These are phyloP conservation scores for Collybia sp. DNA, from an alignment of 768 basidiomycete species.

Conservation along the genomic window DNA sequence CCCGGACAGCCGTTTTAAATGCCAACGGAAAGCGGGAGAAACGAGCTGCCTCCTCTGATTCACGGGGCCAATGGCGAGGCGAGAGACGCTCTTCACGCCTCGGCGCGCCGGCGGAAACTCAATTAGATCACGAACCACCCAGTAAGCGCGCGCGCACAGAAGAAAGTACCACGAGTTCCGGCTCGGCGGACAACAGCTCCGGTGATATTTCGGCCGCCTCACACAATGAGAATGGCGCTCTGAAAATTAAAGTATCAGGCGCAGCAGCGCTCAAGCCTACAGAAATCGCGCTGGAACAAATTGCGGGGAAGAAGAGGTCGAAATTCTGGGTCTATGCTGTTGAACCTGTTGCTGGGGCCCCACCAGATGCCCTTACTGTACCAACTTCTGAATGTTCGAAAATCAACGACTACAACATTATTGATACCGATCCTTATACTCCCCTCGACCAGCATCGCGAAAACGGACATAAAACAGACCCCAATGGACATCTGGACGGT, in stretches of 20 bases:
- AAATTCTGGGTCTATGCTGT: conserved; percentile 90
- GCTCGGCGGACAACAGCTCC: conserved; percentile 38
- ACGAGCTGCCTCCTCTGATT: conserved; percentile 41
- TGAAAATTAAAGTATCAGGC: conserved; percentile 48
- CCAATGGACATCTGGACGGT: conserved; percentile 30
- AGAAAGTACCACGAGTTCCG: conserved; percentile 61
- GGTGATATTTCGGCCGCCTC: conserved; percentile 22
- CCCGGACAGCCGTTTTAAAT: conserved; percentile 43
- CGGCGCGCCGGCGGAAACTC: conserved; percentile 48
- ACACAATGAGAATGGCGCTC: conserved; percentile 23
- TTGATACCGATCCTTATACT: conserved; percentile 4
- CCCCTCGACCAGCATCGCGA: conserved; percentile 2
- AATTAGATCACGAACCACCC: conserved; percentile 43
- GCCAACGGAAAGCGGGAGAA: conserved; percentile 43
- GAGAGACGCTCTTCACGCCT: conserved; percentile 70
- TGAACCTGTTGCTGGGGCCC: conserved; percentile 51
- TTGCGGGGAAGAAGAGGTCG: conserved; percentile 79
- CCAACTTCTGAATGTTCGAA: conserved; percentile 4
- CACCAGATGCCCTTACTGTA: conserved; percentile 8
- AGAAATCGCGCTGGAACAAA: conserved; percentile 70
- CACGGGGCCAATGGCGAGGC: conserved; percentile 61
- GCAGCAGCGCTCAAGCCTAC: conserved; percentile 67
- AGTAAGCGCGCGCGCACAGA: conserved; percentile 75
- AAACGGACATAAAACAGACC: conserved; percentile 15
- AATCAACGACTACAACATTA: conserved; percentile 8